Conservation (phyloP, 768 basidiomycete species). For the Tulasnella sp. region DNA sequence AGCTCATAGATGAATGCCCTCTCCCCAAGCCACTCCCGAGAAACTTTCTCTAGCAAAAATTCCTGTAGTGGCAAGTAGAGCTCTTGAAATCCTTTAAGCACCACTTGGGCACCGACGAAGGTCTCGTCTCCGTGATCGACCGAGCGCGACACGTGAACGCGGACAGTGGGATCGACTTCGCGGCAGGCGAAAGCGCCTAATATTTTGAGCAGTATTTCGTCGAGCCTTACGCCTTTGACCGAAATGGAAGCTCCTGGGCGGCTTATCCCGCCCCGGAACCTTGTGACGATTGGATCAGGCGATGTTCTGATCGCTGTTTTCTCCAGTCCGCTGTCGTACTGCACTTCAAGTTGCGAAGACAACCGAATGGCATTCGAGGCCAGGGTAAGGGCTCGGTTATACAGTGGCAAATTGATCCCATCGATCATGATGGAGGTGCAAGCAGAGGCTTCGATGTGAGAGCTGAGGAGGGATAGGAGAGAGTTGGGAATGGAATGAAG, state of each 20-base stretch:
- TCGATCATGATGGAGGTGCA: neutral
- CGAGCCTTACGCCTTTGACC: neutral
- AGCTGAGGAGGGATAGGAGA: neutral
- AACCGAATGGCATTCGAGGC: neutral
- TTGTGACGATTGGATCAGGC: neutral
- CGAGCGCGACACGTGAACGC: neutral
- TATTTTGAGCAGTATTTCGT: neutral
- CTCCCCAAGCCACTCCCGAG: neutral
- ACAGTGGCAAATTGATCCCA: neutral
- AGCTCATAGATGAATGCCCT: neutral
- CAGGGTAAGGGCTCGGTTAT: neutral
- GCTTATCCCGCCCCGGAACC: neutral
- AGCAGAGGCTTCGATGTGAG: neutral
- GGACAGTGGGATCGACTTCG: neutral
- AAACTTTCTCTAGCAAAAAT: neutral
- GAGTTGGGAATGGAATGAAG: neutral
- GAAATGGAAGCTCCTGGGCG: neutral
- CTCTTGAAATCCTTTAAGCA: neutral
- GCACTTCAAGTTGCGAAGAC: neutral
- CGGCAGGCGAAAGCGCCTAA: neutral
- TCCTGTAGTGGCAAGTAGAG: neutral
- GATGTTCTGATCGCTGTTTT: neutral
- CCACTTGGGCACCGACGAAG: neutral
- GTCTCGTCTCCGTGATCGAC: neutral
- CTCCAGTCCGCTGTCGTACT: neutral